Percentiles rank a stretch among this genome's conserved stretches.
phyloP scores from a whole-genome alignment of 805 yeast species.

The Saccharomyces eubayanus region DNA sequence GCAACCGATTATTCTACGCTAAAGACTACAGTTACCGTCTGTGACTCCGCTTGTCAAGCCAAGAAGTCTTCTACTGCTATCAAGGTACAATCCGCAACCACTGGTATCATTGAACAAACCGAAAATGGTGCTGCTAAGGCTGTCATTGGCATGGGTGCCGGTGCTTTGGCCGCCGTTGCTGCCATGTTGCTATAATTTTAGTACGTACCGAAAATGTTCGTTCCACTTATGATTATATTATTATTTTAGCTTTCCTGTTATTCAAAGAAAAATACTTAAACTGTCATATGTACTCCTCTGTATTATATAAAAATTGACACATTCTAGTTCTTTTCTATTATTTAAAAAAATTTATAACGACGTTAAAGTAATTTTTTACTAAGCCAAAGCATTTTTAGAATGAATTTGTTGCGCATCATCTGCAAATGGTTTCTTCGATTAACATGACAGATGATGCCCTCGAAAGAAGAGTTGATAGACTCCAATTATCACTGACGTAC shows the following conservation, averaged over 20 bases:
- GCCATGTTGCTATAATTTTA: slow-evolving; percentile 5
- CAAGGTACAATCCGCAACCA: slow-evolving; percentile 1
- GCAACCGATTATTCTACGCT: not conserved
- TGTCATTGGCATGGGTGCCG: slow-evolving; percentile 7
- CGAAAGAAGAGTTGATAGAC: no score
- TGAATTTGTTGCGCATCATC: no score
- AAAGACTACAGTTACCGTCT: slow-evolving; percentile 3
- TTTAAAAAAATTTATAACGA: no score
- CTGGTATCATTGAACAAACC: slow-evolving; percentile 5
- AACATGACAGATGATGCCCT: no score
- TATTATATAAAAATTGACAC: not conserved
- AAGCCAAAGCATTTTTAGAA: no score
- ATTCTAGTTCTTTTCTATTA: no score
- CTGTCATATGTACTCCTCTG: not conserved
- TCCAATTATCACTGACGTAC: no score
- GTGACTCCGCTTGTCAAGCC: slow-evolving; percentile 10
- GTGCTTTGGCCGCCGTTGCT: slow-evolving; percentile 8
- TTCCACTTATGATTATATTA: not conserved
- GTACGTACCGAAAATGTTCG: not conserved
- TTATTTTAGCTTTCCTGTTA: not conserved
- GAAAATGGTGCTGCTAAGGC: slow-evolving; percentile 8
- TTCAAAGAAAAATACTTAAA: not conserved
- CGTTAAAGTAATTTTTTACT: no score
- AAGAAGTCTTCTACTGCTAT: slow-evolving; percentile 5
- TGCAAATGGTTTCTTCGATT: no score